Conservation (phyloP, 2,329 filamentous ascomycete genomes). For the Endoconidiophora polonica region DNA sequence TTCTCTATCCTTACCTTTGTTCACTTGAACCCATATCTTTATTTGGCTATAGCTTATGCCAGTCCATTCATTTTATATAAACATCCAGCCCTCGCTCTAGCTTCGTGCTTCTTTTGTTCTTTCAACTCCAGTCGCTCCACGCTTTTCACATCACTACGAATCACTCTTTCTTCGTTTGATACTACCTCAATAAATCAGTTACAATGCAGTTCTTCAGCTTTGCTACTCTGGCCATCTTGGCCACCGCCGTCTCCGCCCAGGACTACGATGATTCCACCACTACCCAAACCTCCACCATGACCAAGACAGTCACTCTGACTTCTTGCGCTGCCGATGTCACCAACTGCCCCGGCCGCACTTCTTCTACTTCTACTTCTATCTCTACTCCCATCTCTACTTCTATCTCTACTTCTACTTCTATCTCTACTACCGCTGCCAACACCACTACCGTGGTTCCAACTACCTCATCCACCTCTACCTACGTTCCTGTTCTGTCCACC, state of each 20-base stretch:
- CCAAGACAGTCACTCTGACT: constrained; percentile 14
- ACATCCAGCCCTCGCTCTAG: neutral
- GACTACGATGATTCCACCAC: neutral
- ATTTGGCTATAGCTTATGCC: constrained; percentile 5
- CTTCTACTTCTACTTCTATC: constrained; percentile 1
- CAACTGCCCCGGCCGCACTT: constrained; percentile 11
- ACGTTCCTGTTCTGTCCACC: neutral
- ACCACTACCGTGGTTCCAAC: neutral
- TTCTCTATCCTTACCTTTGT: neutral
- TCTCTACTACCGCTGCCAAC: neutral
- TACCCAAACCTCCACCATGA: constrained; percentile 13
- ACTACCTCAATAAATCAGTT: neutral
- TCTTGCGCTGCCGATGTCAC: constrained; percentile 13
- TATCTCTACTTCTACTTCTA: neutral
- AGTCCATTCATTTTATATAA: constrained; percentile 11
- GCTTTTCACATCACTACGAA: constrained; percentile 2
- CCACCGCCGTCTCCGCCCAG: constrained; percentile 2
- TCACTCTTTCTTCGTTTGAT: constrained; percentile 12
- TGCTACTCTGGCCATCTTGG: constrained; percentile 11
- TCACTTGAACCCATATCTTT: neutral
- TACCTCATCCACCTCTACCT: neutral
- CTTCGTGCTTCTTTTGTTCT: neutral
- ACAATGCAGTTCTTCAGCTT: constrained; percentile 12
- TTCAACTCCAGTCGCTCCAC: neutral
- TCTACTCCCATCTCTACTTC: neutral